Conservation (phyloP, 805 yeast genomes). For the Cyberlindnera mississippiensis region DNA sequence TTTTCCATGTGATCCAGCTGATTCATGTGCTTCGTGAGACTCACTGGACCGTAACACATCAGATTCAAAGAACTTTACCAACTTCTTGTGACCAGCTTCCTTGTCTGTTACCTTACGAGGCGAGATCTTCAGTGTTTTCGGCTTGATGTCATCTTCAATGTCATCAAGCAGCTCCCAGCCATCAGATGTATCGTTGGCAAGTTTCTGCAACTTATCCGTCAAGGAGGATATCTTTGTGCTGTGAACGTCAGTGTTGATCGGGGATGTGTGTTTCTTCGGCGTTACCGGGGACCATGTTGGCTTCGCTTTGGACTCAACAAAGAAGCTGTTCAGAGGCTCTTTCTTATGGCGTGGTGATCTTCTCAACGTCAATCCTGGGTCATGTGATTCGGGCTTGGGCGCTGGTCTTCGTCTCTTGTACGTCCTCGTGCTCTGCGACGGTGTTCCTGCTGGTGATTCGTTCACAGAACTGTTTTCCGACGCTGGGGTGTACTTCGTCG, state of each 20-base stretch:
- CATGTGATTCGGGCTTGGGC: neutral
- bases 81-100: too few species aligned
- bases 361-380: too few species aligned
- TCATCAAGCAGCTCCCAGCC: conserved; percentile 13
- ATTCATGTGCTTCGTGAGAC: neutral
- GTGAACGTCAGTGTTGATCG: neutral
- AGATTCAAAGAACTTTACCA: conserved; percentile 15
- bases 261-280: conserved; percentile 7
- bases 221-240: conserved; percentile 2
- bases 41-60: neutral
- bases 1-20: neutral
- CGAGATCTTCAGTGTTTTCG: conserved; percentile 4
- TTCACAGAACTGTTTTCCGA: neutral
- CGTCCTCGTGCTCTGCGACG: too few species aligned
- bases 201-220: conserved; percentile 2
- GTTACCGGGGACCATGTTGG: conserved; percentile 24
- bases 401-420: neutral
- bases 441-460: neutral
- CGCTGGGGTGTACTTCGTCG: neutral
- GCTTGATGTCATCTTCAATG: conserved; percentile 1
- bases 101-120: too few species aligned
- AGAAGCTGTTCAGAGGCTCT: conserved; percentile 13
- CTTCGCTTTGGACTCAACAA: conserved; percentile 23
- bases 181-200: too few species aligned
- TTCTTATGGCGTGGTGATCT: too few species aligned